These are phyloP conservation scores for Salpingoeca rosetta DNA, from an alignment of 78 protist species.

Conservation along the genomic window DNA sequence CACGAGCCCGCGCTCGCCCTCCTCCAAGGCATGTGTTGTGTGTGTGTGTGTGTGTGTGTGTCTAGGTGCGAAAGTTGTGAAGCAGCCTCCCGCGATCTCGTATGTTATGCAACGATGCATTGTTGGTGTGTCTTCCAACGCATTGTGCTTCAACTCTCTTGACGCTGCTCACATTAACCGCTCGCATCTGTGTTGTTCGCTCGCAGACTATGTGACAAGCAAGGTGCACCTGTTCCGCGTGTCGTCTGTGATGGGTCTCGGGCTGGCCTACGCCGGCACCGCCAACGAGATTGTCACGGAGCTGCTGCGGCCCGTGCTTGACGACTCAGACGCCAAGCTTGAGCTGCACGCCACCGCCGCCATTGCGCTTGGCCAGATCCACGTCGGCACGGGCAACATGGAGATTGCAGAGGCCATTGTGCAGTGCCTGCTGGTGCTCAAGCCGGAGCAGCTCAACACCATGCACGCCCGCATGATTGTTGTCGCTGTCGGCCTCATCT, in stretches of 20 bases:
- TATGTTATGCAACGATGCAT: slow-evolving; percentile 32
- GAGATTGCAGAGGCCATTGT: slow-evolving; percentile 51
- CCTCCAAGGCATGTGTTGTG: background rate
- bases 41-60: background rate
- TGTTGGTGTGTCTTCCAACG: slow-evolving; percentile 1
- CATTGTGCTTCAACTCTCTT: background rate
- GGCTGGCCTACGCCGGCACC: slow-evolving; percentile 72
- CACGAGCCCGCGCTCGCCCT: slow-evolving; percentile 85
- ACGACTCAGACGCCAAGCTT: slow-evolving; percentile 48
- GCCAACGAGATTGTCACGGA: slow-evolving; percentile 39
- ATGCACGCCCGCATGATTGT: background rate
- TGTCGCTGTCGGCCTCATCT: background rate
- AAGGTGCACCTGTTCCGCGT: slow-evolving; percentile 1
- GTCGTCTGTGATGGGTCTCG: slow-evolving; percentile 40
- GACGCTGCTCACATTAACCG: no score
- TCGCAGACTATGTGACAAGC: slow-evolving; percentile 2
- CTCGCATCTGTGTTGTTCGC: background rate
- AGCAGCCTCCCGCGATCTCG: slow-evolving; percentile 25
- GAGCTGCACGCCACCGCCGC: slow-evolving; percentile 63
- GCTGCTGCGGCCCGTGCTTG: slow-evolving; percentile 43
- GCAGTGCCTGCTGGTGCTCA: background rate
- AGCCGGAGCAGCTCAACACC: background rate
- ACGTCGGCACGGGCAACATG: slow-evolving; percentile 74
- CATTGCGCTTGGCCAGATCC: slow-evolving; percentile 78
- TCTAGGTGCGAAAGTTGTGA: background rate